Conservation (phyloP, 768 basidiomycete genomes). For the Lentinus tigrinus region DNA sequence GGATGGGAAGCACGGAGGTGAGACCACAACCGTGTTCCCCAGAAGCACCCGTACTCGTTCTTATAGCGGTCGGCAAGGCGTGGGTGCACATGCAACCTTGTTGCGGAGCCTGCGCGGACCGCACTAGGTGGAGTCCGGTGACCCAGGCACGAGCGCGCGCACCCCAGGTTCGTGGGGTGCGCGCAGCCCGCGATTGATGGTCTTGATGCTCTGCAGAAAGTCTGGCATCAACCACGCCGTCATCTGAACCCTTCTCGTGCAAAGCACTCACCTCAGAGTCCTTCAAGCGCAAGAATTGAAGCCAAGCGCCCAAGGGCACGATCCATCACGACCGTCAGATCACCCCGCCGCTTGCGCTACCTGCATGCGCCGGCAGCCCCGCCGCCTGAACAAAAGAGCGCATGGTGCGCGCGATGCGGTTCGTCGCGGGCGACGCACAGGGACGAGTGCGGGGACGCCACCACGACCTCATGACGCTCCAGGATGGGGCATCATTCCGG, state of each 20-base stretch:
- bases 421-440: too few relatives aligned
- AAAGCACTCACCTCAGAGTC: too few relatives aligned
- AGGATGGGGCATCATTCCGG: too few relatives aligned
- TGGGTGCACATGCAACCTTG: not conserved
- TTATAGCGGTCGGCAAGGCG: not conserved
- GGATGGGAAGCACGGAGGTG: not conserved
- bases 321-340: too few relatives aligned
- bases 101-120: slow-evolving; percentile 2
- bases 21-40: not conserved
- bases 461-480: too few relatives aligned
- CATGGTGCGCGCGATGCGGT: too few relatives aligned
- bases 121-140: slow-evolving; percentile 9
- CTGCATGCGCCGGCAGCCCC: too few relatives aligned
- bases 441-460: too few relatives aligned
- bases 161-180: slow-evolving; percentile 3
- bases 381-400: too few relatives aligned
- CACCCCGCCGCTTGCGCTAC: too few relatives aligned
- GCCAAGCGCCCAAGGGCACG: too few relatives aligned
- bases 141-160: slow-evolving; percentile 12
- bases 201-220: slow-evolving; percentile 3
- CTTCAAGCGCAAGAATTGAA: too few relatives aligned
- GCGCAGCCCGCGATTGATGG: slow-evolving; percentile 5
- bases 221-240: not conserved
- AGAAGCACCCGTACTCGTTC: not conserved
- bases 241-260: not conserved